Evolutionary conservation across 1,139 yeast species (phyloP).

Genomic region (Torulaspora pretoriensis): DNA sequence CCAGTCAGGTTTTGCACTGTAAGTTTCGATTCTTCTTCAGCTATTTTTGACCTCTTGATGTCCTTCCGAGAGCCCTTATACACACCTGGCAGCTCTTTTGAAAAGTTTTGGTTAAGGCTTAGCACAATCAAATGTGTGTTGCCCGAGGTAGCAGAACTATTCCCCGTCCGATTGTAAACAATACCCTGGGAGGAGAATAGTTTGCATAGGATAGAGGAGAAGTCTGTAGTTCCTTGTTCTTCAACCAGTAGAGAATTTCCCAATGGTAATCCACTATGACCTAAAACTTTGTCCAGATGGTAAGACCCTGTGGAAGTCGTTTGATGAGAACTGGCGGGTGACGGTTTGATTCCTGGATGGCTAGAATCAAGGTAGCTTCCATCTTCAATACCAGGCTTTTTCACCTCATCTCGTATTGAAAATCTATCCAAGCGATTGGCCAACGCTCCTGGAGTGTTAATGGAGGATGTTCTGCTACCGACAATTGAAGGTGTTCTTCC

Average conservation of each 20-base stretch:
- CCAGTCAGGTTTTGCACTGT: slow-evolving; percentile 63
- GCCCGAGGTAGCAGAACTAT: slow-evolving; percentile 29
- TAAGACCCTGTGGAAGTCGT: slow-evolving; percentile 73
- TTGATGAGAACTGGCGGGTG: slow-evolving; percentile 68
- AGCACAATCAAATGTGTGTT: slow-evolving; percentile 64
- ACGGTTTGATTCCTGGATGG: slow-evolving; percentile 69
- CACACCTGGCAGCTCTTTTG: slow-evolving; percentile 71
- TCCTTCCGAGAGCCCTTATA: slow-evolving; percentile 69
- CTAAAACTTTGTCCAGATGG: slow-evolving; percentile 69
- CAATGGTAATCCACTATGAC: slow-evolving; percentile 82
- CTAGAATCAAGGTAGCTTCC: slow-evolving; percentile 11
- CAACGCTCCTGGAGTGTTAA: not conserved
- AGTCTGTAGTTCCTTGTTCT: slow-evolving; percentile 88
- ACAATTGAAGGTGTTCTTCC: slow-evolving; percentile 11
- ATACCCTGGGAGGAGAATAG: slow-evolving; percentile 79
- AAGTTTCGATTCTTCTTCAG: slow-evolving; percentile 56
- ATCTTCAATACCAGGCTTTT: not conserved
- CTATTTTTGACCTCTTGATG: slow-evolving; percentile 55
- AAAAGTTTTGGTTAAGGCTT: slow-evolving; percentile 61
- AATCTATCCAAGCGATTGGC: slow-evolving; percentile 10
- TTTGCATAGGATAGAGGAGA: slow-evolving; percentile 67
- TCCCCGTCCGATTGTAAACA: slow-evolving; percentile 54
- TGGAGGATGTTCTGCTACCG: not conserved
- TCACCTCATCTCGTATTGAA: not conserved
- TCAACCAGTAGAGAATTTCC: slow-evolving; percentile 69